A percentile compares a stretch with the other conserved stretches of the same genome.
Conservation (phyloP, 306 rosid species). For the Medicago ruthenica region DNA sequence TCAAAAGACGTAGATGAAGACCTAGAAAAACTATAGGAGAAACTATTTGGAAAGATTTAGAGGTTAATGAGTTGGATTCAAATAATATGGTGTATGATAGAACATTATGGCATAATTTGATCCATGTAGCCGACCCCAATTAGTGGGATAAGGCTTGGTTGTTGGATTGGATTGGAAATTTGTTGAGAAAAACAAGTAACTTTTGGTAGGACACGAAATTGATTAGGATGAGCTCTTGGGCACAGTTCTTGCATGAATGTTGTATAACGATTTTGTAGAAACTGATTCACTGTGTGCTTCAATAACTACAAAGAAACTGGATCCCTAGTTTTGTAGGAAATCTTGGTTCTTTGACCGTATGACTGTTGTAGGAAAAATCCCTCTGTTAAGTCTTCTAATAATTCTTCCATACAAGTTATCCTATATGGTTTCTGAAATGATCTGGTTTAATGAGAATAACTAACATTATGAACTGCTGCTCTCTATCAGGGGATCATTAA, state of each 20-base stretch:
- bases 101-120: no score
- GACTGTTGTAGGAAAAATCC: conserved; percentile 30
- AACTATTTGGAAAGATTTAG: no score
- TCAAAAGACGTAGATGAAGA: no score
- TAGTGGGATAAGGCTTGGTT: no score
- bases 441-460: conserved; percentile 24
- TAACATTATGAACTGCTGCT: conserved; percentile 41
- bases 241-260: conserved; percentile 18
- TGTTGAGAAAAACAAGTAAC: neutral
- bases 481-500: conserved; percentile 64
- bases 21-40: no score
- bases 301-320: no score
- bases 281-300: no score
- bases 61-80: no score
- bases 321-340: neutral
- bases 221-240: conserved; percentile 1
- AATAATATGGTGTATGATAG: no score
- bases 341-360: conserved; percentile 31
- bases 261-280: neutral
- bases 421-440: conserved; percentile 39
- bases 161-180: conserved; percentile 14
- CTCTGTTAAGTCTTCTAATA: conserved; percentile 19
- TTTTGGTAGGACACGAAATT: conserved; percentile 29
- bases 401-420: conserved; percentile 36
- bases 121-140: no score